These are phyloP conservation scores for Chrysoporthe deuterocubensis DNA, from an alignment of 2,329 filamentous ascomycete species.

Conservation along the genomic window DNA sequence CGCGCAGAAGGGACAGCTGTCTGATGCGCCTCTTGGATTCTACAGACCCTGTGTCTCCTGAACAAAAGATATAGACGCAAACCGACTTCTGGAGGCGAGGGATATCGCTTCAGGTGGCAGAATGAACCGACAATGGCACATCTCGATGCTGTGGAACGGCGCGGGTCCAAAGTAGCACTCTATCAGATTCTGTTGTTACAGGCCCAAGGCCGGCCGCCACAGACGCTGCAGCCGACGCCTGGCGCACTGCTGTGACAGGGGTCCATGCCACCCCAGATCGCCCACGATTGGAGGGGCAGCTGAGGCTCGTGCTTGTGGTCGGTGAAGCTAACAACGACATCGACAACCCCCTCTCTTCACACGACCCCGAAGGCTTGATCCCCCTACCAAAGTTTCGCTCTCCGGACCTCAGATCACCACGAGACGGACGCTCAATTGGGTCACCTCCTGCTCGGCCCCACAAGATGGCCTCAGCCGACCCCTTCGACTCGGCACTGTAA, in stretches of 20 bases:
- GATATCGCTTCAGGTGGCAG: background rate
- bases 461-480: conserved; percentile 60
- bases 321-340: conserved; percentile 27
- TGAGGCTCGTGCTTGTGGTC: conserved; percentile 24
- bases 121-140: background rate
- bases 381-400: background rate
- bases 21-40: background rate
- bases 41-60: background rate
- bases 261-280: conserved; percentile 1
- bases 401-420: background rate
- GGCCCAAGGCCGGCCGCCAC: conserved; percentile 20
- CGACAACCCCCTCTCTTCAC: conserved; percentile 7
- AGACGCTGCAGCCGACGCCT: conserved; percentile 3
- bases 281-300: conserved; percentile 29
- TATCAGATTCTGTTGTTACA: conserved; percentile 18
- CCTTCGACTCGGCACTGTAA: conserved; percentile 78
- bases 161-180: conserved; percentile 11
- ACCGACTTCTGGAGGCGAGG: background rate
- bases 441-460: conserved; percentile 2
- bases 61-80: background rate
- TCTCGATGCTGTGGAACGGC: background rate
- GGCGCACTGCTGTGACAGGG: conserved; percentile 23
- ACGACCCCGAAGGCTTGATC: background rate
- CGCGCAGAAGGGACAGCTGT: background rate
- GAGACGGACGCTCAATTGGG: background rate